Evolutionary conservation across 1,139 yeast species (phyloP), one percentile per base, ranked within the genome.

Genomic region (Pichia norvegensis): DNA sequence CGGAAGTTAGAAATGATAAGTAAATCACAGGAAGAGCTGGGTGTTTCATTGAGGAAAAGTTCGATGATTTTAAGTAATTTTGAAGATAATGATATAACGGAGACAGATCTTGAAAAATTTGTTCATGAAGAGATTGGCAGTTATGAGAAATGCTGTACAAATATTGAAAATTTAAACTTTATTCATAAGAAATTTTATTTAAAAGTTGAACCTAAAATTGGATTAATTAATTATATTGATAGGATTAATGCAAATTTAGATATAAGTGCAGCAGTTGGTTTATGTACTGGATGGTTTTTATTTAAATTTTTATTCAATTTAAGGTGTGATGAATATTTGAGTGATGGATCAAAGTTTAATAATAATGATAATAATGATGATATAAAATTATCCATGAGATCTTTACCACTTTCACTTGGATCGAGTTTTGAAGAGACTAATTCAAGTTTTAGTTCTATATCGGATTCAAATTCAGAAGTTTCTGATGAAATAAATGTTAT

Each of bases 281-380:
- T 64, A 9, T 54, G 66, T 21, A 59, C 64, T 14, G 55, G 60
- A 7, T 54, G 57, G 44, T 62, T 56, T 40, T 40, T 63, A 13
- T 60, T 60, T 43, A 59, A 59, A 33, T 42, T 55, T 23, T 47
- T 57, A 2, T 61, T 62, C 46, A 55, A 58, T 33, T 33, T 63
- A 36, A 53, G 52, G 33, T 46, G 51, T 29, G 14, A 36, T 23
- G 51, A 48, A n/a, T 41, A 41, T 31, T 41, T 47, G 29, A 47
- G 48, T 41, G 44, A 47, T 40, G 47, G 38, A 4, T 36, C 37
- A 10, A 23, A 17, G 13, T 20, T 21, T 9, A 31, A 31, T 31
- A 10, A 16, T 16, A 31, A 31, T 7, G 11, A 8, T 7, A 25
- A 25, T 25, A 25, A 25, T 25, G 29, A 25, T 8, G 20, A 17